Conservation (phyloP, 768 basidiomycete genomes). For the Mycena vulgaris region DNA sequence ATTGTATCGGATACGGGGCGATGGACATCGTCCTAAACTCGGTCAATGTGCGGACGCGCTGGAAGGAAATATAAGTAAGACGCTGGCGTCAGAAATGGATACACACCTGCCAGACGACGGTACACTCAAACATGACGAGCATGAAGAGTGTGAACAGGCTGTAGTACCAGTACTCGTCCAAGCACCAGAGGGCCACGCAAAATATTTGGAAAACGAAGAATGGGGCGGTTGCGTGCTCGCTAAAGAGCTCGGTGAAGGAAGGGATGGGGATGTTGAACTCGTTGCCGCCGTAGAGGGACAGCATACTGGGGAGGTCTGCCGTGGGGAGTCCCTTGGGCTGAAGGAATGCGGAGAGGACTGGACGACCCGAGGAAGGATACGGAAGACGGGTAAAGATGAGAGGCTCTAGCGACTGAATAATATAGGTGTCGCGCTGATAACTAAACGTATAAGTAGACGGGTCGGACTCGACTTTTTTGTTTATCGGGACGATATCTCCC, state of each 20-base stretch:
- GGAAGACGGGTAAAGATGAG: slow-evolving; percentile 84
- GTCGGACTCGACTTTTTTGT: slow-evolving; percentile 73
- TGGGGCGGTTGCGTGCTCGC: slow-evolving; percentile 97
- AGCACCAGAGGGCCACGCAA: slow-evolving; percentile 96
- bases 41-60: slow-evolving; percentile 94
- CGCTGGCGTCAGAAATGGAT: not conserved
- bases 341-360: slow-evolving; percentile 77
- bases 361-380: slow-evolving; percentile 86
- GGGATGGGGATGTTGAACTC: slow-evolving; percentile 98
- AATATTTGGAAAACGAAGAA: slow-evolving; percentile 99
- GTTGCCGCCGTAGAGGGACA: slow-evolving; percentile 88
- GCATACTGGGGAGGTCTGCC: slow-evolving; percentile 64
- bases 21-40: slow-evolving; percentile 99
- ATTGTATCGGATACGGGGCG: slow-evolving; percentile 89
- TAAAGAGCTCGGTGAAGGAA: slow-evolving; percentile 91
- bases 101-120: slow-evolving; percentile 96
- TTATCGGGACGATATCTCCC: slow-evolving; percentile 88
- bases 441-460: slow-evolving; percentile 85
- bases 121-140: slow-evolving; percentile 98
- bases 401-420: slow-evolving; percentile 71
- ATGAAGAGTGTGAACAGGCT: slow-evolving; percentile 98
- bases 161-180: slow-evolving; percentile 99
- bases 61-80: slow-evolving; percentile 23
- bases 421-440: slow-evolving; percentile 96
- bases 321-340: slow-evolving; percentile 69